Evolutionary conservation across 768 basidiomycete species (phyloP).

Genomic region (Cytidiella melzeri): DNA sequence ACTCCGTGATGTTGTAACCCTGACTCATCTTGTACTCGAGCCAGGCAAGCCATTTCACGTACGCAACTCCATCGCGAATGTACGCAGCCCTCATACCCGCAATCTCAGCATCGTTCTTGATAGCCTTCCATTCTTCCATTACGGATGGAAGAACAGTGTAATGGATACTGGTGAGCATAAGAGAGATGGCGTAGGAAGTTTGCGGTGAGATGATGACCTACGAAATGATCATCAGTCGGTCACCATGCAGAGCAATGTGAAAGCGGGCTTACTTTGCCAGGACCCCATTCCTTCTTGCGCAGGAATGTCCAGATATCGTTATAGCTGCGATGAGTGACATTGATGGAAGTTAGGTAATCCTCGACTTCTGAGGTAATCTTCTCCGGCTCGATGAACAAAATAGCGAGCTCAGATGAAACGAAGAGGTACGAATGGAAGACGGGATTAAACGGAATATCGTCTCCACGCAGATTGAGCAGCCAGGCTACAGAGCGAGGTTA

Average conservation of each 20-base stretch:
- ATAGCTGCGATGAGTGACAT: slow-evolving; percentile 60
- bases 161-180: slow-evolving; percentile 79
- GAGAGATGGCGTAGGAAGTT: slow-evolving; percentile 76
- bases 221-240: slow-evolving; percentile 8
- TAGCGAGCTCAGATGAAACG: slow-evolving; percentile 51
- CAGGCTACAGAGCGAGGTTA: slow-evolving; percentile 49
- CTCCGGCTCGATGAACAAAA: slow-evolving; percentile 70
- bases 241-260: slow-evolving; percentile 12
- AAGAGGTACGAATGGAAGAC: slow-evolving; percentile 87
- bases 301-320: slow-evolving; percentile 78
- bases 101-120: slow-evolving; percentile 87
- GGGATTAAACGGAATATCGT: slow-evolving; percentile 88
- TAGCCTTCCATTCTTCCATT: slow-evolving; percentile 71
- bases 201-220: slow-evolving; percentile 66
- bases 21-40: slow-evolving; percentile 72
- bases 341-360: slow-evolving; percentile 50
- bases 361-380: slow-evolving; percentile 58
- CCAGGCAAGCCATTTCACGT: slow-evolving; percentile 86
- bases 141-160: slow-evolving; percentile 68
- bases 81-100: slow-evolving; percentile 82
- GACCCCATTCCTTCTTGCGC: slow-evolving; percentile 67
- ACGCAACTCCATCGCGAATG: slow-evolving; percentile 83
- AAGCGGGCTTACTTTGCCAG: slow-evolving; percentile 61
- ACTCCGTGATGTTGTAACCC: slow-evolving; percentile 84
- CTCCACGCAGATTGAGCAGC: slow-evolving; percentile 81